phyloP scores from a whole-genome alignment of 2,329 filamentous ascomycete genomes.

The Diaporthe citrichinensis region DNA sequence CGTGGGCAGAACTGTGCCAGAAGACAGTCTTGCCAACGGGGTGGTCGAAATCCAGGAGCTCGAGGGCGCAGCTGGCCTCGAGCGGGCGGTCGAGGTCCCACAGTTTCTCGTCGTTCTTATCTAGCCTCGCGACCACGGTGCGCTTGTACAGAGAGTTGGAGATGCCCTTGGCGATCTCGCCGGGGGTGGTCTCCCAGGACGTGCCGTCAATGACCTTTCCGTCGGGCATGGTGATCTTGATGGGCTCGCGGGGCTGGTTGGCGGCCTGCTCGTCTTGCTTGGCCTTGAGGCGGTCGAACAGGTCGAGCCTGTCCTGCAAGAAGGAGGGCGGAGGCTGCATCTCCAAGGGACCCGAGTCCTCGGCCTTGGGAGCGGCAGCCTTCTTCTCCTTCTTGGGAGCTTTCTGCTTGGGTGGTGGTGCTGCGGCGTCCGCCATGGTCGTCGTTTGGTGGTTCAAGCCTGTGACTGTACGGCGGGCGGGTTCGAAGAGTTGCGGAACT shows the following conservation, averaged over 20 bases:
- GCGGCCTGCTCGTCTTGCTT: slow-evolving; percentile 84
- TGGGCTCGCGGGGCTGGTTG: slow-evolving; percentile 78
- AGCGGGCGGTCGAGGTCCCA: slow-evolving; percentile 95
- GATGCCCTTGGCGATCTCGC: slow-evolving; percentile 81
- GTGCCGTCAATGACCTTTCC: slow-evolving; percentile 80
- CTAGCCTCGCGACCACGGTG: slow-evolving; percentile 87
- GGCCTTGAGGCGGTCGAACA: slow-evolving; percentile 92
- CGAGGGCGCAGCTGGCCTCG: slow-evolving; percentile 88
- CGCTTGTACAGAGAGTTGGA: slow-evolving; percentile 88
- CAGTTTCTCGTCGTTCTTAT: slow-evolving; percentile 78
- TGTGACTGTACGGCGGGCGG: neutral
- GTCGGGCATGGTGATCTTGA: slow-evolving; percentile 80
- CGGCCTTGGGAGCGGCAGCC: slow-evolving; percentile 55
- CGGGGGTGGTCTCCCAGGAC: slow-evolving; percentile 93
- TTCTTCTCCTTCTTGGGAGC: slow-evolving; percentile 65
- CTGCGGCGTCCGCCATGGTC: slow-evolving; percentile 39
- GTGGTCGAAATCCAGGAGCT: slow-evolving; percentile 84
- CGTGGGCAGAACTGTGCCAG: slow-evolving; percentile 79
- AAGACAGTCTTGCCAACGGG: slow-evolving; percentile 90
- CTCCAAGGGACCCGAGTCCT: slow-evolving; percentile 61
- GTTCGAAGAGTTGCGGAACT: neutral
- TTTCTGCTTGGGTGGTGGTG: slow-evolving; percentile 45
- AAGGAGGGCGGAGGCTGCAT: slow-evolving; percentile 76
- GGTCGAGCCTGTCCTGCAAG: slow-evolving; percentile 84
- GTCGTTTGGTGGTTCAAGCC: neutral